phyloP scores from a whole-genome alignment of 1,284 basidiomycete genomes.

The Fomitopsis schrenkii region DNA sequence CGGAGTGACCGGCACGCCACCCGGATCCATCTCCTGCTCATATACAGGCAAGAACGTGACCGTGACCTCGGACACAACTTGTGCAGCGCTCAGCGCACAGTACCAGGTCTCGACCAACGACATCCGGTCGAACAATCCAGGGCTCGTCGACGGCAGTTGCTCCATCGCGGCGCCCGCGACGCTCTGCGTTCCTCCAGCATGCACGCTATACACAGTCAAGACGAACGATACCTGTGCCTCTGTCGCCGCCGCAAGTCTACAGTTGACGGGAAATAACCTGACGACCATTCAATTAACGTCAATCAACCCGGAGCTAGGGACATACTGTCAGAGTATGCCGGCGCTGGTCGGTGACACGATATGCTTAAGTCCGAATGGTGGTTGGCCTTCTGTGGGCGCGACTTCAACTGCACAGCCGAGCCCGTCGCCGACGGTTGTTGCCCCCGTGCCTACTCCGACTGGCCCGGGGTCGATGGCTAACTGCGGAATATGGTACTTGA shows the following conservation, averaged over 20 bases:
- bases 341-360: background rate
- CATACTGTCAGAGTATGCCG: background rate
- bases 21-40: background rate
- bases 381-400: background rate
- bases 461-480: background rate
- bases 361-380: background rate
- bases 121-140: background rate
- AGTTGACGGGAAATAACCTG: background rate
- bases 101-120: background rate
- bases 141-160: conserved; percentile 1
- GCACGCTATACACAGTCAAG: conserved; percentile 8
- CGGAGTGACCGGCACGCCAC: background rate
- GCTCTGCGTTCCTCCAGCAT: conserved; percentile 5
- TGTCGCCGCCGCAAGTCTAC: background rate
- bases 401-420: background rate
- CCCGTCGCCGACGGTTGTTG: background rate
- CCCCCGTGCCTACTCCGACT: background rate
- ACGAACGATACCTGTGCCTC: conserved; percentile 7
- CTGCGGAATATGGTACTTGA: background rate
- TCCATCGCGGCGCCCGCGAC: background rate
- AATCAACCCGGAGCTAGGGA: background rate
- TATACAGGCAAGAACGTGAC: background rate
- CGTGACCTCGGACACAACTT: background rate
- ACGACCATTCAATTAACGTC: background rate
- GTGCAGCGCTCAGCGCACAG: background rate